phyloP scores from a whole-genome alignment of 139 green algal species.

The Diplosphaera chodatii region DNA sequence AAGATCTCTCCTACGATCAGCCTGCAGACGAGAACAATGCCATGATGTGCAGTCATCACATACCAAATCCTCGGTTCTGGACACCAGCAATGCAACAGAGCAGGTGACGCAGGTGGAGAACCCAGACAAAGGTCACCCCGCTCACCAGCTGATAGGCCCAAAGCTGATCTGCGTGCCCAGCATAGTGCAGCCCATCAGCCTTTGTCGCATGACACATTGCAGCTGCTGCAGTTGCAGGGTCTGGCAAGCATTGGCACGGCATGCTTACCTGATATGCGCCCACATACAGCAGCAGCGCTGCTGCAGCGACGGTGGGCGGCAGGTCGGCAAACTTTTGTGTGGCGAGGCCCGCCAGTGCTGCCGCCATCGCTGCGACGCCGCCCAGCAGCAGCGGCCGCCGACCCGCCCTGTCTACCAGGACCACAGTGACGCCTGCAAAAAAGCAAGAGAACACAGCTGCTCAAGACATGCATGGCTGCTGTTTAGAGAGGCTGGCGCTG shows the following conservation, averaged over 20 bases:
- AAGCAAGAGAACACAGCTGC: too few species aligned
- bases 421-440: slow-evolving; percentile 53
- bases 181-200: too few species aligned
- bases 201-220: background rate
- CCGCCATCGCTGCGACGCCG: slow-evolving; percentile 64
- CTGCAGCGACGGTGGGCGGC: slow-evolving; percentile 50
- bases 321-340: background rate
- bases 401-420: slow-evolving; percentile 67
- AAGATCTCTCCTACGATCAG: slow-evolving; percentile 86
- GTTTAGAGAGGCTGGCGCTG: too few species aligned
- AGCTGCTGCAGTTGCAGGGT: background rate
- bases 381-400: slow-evolving; percentile 77
- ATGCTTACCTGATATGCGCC: slow-evolving; percentile 72
- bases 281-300: slow-evolving; percentile 82
- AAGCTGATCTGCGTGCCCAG: slow-evolving; percentile 60
- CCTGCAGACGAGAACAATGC: slow-evolving; percentile 6
- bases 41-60: too few species aligned
- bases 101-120: too few species aligned
- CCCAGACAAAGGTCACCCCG: slow-evolving; percentile 13
- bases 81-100: too few species aligned
- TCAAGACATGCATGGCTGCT: too few species aligned
- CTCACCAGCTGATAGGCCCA: slow-evolving; percentile 81
- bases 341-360: slow-evolving; percentile 51
- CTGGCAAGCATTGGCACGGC: background rate
- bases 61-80: too few species aligned